phyloP scores from a whole-genome alignment of 345 rosid genomes.

The Eucalyptus rudis region DNA sequence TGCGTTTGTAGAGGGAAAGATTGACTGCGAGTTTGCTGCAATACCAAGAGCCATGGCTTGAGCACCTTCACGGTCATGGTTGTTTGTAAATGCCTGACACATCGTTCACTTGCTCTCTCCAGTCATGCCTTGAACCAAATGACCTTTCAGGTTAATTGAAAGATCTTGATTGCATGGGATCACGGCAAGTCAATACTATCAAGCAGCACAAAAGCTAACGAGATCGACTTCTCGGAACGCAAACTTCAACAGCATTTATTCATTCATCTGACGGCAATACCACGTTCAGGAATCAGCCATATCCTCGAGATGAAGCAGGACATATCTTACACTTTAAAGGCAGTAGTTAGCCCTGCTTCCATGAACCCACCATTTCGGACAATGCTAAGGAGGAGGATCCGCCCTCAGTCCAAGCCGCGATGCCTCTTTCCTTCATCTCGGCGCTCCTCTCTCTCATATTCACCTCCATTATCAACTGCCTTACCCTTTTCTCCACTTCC shows the following conservation, averaged over 20 bases:
- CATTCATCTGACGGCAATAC: neutral
- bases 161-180: neutral
- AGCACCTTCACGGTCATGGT: neutral
- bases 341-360: neutral
- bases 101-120: neutral
- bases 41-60: neutral
- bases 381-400: neutral
- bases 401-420: neutral
- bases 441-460: neutral
- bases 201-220: neutral
- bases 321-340: neutral
- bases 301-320: neutral
- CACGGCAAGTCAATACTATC: neutral
- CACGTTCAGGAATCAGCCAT: neutral
- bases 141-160: neutral
- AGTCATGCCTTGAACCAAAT: neutral
- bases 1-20: no score
- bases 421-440: neutral
- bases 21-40: neutral
- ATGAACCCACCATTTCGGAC: constrained; percentile 1
- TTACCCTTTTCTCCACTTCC: constrained; percentile 1
- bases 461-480: neutral
- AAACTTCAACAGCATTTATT: neutral
- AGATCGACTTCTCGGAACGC: neutral
- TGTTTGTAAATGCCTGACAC: neutral